Evolutionary conservation across 2,329 filamentous ascomycete genomes (phyloP), one percentile per base, ranked within the genome.

Genomic region (Colletotrichum salicis): DNA sequence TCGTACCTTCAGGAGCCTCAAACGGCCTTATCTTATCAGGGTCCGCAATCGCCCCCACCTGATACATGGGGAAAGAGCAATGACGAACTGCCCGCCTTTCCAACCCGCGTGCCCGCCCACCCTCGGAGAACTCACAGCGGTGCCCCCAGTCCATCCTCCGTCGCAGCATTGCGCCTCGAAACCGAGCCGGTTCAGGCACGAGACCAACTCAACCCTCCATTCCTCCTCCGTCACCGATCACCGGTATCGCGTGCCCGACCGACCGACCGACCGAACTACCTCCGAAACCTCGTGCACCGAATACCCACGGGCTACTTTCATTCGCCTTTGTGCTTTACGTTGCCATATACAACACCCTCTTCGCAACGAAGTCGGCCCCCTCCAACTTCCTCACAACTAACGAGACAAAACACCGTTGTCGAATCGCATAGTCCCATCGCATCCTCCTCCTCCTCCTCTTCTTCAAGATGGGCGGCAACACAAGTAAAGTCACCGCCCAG

Each of bases 401-500:
- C 41, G 45, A 52, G 59, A 52, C 35, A 22, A 52, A 7, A 37
- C 31, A 31, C 24, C n/a, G 13, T 57, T 29, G 5, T 37, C 35
- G 19, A 58, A 12, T 12, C 27, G 11, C 52, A 35, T 27, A 15
- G 13, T 13, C 37, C 5, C 59, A 22, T 41, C 48, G 8, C n/a
- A 27, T 27, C 27, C 19, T 15, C 27, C 27, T 27, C 27, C 27
- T 27, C 24, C 24, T 29, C 45, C 54, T 41, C 55, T 24, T 33
- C 31, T 41, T 60, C 59, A 74, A 73, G 52, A 90, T 90, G 88
- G 88, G 88, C 45, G 87, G 86, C 76, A 87, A 82, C 74, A 77
- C 84, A 64, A 90, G 89, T 80, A 87, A 87, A 79, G 86, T 90
- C 73, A 90, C 89, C 71, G 87, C 86, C 77, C 95, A 98, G 85